Base-by-base conservation (phyloP, 2,329 filamentous ascomycete species). In the Paracamarosporium sp. region DNA sequence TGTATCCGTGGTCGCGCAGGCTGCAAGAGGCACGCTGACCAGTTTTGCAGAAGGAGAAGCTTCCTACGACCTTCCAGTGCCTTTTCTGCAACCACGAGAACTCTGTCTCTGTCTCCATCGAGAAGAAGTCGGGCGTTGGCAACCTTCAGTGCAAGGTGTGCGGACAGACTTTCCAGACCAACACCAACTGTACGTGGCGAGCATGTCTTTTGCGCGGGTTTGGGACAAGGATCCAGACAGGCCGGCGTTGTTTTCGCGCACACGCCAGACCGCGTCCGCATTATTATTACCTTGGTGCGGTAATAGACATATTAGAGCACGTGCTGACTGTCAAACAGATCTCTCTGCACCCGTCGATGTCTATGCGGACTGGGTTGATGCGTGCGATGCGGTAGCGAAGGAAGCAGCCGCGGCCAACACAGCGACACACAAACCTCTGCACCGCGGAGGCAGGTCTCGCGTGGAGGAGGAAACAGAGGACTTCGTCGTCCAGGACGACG, bases 61-160 rank as follows among this genome's bases (percentile, higher is more conserved):
- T 95, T 17, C 85, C 90, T 3, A 93, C 91, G 2, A 86, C 87
- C n/a, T 99, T 99, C 78, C 92, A 93, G 56, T 99, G 95, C 76
- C 88, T 99, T 44, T 99, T 99, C 81, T 99, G 95, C 84, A 98
- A 97, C 77, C 93, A 98, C 79, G 95, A 98, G 75, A 95, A 92
- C 65, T 92, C 93, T 0, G 91, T 99, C 51, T 85, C 87, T 27
- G 91, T 97, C 66, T 95, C 96, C 78, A 85, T 99, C 50, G 93
- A 99, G 76, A 97, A 96, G 83, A 98, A 98, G 76, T 83, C 88
- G 27, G 92, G 92, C 50, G 85, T 97, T 35, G 95, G 94, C 45
- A 87, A 90, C 60, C 83, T 99, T 25, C 87, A 89, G 58, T 99
- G 95, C 82, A 96, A 94, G 76, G 87, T 97, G 52, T 99, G 95